Base-by-base conservation (phyloP, 352 stramenopile genomes). In the Elongisporangium anandrum region DNA sequence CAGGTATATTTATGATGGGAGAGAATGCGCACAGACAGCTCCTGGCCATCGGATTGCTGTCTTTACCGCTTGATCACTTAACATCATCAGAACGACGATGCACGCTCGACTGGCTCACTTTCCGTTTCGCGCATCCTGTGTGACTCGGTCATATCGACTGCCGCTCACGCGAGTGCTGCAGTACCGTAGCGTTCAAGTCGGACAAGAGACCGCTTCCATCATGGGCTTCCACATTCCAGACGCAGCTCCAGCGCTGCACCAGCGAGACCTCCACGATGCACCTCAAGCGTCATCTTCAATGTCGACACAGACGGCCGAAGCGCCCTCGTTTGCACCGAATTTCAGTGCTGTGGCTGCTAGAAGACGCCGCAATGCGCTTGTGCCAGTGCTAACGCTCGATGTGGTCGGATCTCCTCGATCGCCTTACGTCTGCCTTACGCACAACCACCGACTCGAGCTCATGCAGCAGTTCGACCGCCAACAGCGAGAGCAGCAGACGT, bases 151-250 rank as follows among this genome's bases (percentile, higher is more conserved):
- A 45, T 45, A 45, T 45, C 13, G 13, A 45, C 34, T 45, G 34
- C 34, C 6, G 34, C 10, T 3, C 13, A 45, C 34, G 34, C 17
- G 34, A 17, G 34, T 45, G 34, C 34, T 12, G 34, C 34, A 45
- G 34, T 45, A 52, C n/a, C 48, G n/a, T 52, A 23, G 48, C 48
- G 21, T 52, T 21, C 48, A 15, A 52, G 48, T 52, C 7, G 3
- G 48, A 16, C 48, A 24, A 24, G 48, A 52, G 48, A 17, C 34
- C 34, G 12, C 17, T 12, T 45, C 34, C 34, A 9, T 16, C 2
- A 90, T 90, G 81, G 81, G 81, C 50, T 86, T 79, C 70, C 79
- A 80, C 66, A 87, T 88, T 61, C 81, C 77, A 23, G 69, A 88
- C 56, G 87, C 78, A 7, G 70, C 78, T 2, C 66, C 67, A 17